phyloP scores from a whole-genome alignment of 495 filamentous ascomycete genomes.

The Daldinia vernicosa region DNA sequence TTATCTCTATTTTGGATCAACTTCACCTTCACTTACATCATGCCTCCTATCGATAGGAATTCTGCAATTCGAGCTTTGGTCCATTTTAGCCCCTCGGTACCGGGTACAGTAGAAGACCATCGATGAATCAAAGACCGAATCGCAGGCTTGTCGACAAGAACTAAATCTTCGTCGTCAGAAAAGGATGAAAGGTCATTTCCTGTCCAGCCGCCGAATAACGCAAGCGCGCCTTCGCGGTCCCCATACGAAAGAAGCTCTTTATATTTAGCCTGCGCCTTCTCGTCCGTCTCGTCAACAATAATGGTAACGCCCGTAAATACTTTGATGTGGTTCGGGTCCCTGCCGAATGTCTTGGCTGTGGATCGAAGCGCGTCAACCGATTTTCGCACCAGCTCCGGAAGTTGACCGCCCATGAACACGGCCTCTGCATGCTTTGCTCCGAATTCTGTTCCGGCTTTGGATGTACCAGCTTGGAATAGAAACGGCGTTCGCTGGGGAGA shows the following conservation, averaged over 20 bases:
- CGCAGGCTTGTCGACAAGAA: constrained; percentile 63
- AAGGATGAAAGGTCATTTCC: constrained; percentile 62
- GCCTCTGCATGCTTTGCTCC: constrained; percentile 66
- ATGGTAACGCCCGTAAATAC: constrained; percentile 63
- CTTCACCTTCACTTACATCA: constrained; percentile 40
- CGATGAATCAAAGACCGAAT: constrained; percentile 52
- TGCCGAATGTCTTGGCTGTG: constrained; percentile 53
- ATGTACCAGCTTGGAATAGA: constrained; percentile 66
- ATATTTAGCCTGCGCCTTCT: constrained; percentile 64
- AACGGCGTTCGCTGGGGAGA: constrained; percentile 69
- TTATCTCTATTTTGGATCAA: not conserved
- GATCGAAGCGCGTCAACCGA: constrained; percentile 61
- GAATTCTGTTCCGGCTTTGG: constrained; percentile 65
- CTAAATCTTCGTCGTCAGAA: constrained; percentile 63
- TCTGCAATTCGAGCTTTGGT: constrained; percentile 63
- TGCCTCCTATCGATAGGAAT: constrained; percentile 62
- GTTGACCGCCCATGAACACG: constrained; percentile 62
- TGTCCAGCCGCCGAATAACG: constrained; percentile 67
- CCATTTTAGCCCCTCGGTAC: constrained; percentile 55
- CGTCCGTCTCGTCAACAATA: constrained; percentile 62
- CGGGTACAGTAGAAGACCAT: constrained; percentile 53
- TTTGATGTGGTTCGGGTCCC: constrained; percentile 62
- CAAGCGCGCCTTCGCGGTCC: constrained; percentile 63
- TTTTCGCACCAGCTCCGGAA: constrained; percentile 57
- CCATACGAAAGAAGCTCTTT: constrained; percentile 58